Conservation (phyloP, 371 early-diverging fungal genomes). For the Syncephalis plumigaleata region DNA sequence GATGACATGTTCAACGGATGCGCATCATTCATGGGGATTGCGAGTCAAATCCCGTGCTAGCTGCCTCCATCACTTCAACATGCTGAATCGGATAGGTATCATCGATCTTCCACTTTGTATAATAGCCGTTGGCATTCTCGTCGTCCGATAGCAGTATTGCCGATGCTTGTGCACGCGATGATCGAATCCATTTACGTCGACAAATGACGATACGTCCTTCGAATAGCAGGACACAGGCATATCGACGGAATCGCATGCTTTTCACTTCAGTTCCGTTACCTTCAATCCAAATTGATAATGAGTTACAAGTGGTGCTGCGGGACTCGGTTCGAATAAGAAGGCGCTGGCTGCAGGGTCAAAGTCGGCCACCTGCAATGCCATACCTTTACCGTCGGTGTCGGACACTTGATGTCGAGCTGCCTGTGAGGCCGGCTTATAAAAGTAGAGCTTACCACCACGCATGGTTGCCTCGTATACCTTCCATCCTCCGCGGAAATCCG, state of each 20-base stretch:
- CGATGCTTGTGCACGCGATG: slow-evolving; percentile 10
- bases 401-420: slow-evolving; percentile 8
- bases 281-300: slow-evolving; percentile 43
- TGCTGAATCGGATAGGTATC: slow-evolving; percentile 27
- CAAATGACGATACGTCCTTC: slow-evolving; percentile 36
- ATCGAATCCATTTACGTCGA: slow-evolving; percentile 36
- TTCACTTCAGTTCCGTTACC: slow-evolving; percentile 39
- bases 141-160: slow-evolving; percentile 1
- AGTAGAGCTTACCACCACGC: slow-evolving; percentile 63
- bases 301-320: slow-evolving; percentile 21
- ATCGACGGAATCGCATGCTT: slow-evolving; percentile 32
- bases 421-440: slow-evolving; percentile 41
- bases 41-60: slow-evolving; percentile 4
- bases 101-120: slow-evolving; percentile 47
- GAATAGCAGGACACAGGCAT: slow-evolving; percentile 35
- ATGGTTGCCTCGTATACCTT: slow-evolving; percentile 56
- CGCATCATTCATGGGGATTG: slow-evolving; percentile 14
- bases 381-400: slow-evolving; percentile 14
- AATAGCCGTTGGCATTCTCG: slow-evolving; percentile 22
- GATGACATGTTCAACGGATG: slow-evolving; percentile 3
- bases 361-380: slow-evolving; percentile 28
- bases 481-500: slow-evolving; percentile 50
- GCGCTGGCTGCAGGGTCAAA: slow-evolving; percentile 28
- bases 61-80: slow-evolving; percentile 27
- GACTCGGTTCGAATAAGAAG: slow-evolving; percentile 26